These are phyloP conservation scores for Bombardia bombarda DNA, from an alignment of 495 filamentous ascomycete genomes.

Conservation along the genomic window DNA sequence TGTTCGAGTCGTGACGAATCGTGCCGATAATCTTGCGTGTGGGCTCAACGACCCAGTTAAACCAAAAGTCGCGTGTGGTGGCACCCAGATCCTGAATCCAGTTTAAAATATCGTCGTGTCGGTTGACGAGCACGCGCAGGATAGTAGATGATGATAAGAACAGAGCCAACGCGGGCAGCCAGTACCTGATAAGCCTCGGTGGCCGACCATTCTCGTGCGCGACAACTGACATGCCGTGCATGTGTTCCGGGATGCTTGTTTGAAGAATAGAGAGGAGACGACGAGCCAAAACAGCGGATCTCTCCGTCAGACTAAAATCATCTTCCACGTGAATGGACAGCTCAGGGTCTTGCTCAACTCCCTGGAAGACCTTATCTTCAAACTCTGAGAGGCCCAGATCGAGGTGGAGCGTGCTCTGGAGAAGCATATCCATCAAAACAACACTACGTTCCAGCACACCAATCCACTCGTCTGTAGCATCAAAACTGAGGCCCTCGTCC, in stretches of 20 bases:
- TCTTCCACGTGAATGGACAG: constrained; percentile 36
- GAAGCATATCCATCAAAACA: constrained; percentile 70
- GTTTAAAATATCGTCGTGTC: constrained; percentile 59
- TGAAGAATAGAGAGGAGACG: constrained; percentile 62
- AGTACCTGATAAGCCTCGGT: constrained; percentile 70
- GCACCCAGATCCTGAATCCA: constrained; percentile 70
- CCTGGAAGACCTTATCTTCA: constrained; percentile 61
- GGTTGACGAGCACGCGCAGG: constrained; percentile 62
- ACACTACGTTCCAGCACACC: constrained; percentile 62
- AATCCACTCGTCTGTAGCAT: constrained; percentile 58
- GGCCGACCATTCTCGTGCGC: constrained; percentile 63
- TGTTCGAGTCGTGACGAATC: constrained; percentile 82
- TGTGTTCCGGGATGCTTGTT: constrained; percentile 50
- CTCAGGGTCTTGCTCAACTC: constrained; percentile 53
- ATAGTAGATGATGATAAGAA: constrained; percentile 75
- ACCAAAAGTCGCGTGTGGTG: constrained; percentile 82
- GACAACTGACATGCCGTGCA: constrained; percentile 35
- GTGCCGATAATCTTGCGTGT: constrained; percentile 75
- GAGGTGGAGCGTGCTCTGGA: constrained; percentile 48
- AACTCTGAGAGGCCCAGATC: constrained; percentile 57
- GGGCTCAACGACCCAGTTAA: constrained; percentile 90
- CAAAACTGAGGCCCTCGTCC: constrained; percentile 66
- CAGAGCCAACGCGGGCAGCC: constrained; percentile 62
- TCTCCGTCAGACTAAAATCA: constrained; percentile 22
- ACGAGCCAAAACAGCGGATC: constrained; percentile 53